Evolutionary conservation across 768 basidiomycete genomes (phyloP), one percentile per base, ranked within the genome.

Genomic region (Podaxis sp.): DNA sequence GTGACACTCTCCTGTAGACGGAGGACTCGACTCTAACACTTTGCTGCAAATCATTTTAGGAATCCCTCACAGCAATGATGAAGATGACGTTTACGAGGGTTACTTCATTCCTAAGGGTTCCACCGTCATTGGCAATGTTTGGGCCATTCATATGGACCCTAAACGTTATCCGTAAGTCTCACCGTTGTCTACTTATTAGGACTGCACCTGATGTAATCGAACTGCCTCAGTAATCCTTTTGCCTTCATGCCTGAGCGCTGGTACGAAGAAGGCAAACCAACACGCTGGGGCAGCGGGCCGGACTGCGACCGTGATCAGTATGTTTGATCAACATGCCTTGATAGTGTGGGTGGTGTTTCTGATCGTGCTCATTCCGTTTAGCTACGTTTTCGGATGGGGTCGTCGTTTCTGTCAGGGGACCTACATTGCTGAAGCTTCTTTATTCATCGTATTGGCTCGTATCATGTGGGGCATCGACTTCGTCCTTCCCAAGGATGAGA

Each of bases 191-290:
- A 8, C n/a, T 22, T 17, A 8, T 46, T 22, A 17, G 10, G 5
- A 17, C 24, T 15, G 13, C 15, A 8, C n/a, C 37, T 20, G 15
- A 28, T n/a, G 17, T 28, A 13, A 24, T 33, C 17, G 49, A 55
- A 30, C 26, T 62, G 13, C 26, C 26, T 24, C 37, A 68, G 67
- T 2, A 70, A 70, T 17, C 68, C 75, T 11, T 66, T 64, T 2
- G 70, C 72, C 24, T 76, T 71, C 54, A 57, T 66, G 2, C 75
- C 76, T 1, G 75, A 76, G 50, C 71, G 76, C 24, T 77, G 76
- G 57, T 69, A 73, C 30, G 50, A 58, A 2, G 60, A 65, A 38
- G 66, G 64, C 26, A 63, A 68, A 28, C 62, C 68, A 15, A 66
- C 63, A 26, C 62, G 66, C 50, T 69, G 69, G 70, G 69, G 67